These are phyloP conservation scores for Ehretia macrophylla DNA, from an alignment of 257 asterid species.

Conservation along the genomic window DNA sequence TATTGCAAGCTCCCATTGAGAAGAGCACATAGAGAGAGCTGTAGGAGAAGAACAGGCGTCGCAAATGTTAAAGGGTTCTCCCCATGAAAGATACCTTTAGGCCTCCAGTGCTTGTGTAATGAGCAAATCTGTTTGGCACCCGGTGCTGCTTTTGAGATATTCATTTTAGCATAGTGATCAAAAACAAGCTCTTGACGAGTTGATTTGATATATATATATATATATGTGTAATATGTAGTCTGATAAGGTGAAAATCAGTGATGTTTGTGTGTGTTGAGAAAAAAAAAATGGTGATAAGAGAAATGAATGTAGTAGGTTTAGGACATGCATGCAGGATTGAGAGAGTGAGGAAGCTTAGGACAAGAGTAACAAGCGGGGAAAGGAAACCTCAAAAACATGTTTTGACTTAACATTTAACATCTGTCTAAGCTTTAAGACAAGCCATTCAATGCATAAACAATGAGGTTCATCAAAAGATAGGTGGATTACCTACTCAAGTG, in stretches of 20 bases:
- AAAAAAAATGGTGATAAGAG: too few relatives aligned
- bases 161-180: too few relatives aligned
- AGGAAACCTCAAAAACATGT: neutral
- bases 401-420: neutral
- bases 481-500: too few relatives aligned
- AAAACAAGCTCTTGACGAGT: too few relatives aligned
- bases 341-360: neutral
- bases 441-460: neutral
- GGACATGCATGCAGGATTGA: too few relatives aligned
- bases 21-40: neutral
- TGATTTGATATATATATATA: too few relatives aligned
- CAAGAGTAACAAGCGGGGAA: neutral
- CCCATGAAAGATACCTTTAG: neutral
- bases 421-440: too few relatives aligned
- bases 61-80: neutral
- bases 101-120: neutral
- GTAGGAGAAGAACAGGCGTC: neutral
- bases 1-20: neutral
- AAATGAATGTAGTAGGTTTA: too few relatives aligned
- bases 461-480: neutral
- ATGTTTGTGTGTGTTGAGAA: too few relatives aligned
- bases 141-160: too few relatives aligned
- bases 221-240: too few relatives aligned
- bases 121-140: neutral
- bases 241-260: too few relatives aligned